Conservation (phyloP, 345 rosid species). For the Acer saccharum region DNA sequence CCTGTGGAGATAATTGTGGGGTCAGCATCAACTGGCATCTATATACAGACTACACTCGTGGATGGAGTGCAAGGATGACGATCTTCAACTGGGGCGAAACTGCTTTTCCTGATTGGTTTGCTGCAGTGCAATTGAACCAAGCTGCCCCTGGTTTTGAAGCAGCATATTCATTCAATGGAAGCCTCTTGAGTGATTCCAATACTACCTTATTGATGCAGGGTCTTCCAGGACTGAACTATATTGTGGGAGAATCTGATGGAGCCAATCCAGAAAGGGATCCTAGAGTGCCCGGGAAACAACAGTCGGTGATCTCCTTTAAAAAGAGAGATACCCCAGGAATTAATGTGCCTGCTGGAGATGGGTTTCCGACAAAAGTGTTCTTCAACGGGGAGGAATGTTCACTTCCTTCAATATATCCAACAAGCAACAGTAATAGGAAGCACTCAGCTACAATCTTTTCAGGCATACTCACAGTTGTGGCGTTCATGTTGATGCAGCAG, state of each 20-base stretch:
- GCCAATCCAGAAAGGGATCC: constrained; percentile 61
- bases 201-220: constrained; percentile 81
- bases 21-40: constrained; percentile 94
- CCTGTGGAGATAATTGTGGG: constrained; percentile 91
- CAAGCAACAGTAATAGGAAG: constrained; percentile 40
- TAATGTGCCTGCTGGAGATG: constrained; percentile 70
- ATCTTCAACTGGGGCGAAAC: constrained; percentile 91
- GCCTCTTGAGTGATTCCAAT: constrained; percentile 43
- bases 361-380: constrained; percentile 87
- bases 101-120: constrained; percentile 83
- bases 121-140: constrained; percentile 64
- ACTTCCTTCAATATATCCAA: constrained; percentile 64
- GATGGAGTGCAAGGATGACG: constrained; percentile 89
- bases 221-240: constrained; percentile 72
- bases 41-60: constrained; percentile 65
- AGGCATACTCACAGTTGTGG: constrained; percentile 30
- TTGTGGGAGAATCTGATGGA: constrained; percentile 65
- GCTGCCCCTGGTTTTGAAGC: constrained; percentile 78
- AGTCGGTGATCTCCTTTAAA: constrained; percentile 77
- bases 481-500: constrained; percentile 40
- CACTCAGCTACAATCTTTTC: constrained; percentile 25
- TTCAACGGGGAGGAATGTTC: constrained; percentile 96
- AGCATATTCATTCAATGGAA: constrained; percentile 83
- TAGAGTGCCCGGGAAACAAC: constrained; percentile 93
- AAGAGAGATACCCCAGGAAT: constrained; percentile 78